Base-by-base conservation (phyloP, 2,329 filamentous ascomycete species). In the Cladosporium sp. region DNA sequence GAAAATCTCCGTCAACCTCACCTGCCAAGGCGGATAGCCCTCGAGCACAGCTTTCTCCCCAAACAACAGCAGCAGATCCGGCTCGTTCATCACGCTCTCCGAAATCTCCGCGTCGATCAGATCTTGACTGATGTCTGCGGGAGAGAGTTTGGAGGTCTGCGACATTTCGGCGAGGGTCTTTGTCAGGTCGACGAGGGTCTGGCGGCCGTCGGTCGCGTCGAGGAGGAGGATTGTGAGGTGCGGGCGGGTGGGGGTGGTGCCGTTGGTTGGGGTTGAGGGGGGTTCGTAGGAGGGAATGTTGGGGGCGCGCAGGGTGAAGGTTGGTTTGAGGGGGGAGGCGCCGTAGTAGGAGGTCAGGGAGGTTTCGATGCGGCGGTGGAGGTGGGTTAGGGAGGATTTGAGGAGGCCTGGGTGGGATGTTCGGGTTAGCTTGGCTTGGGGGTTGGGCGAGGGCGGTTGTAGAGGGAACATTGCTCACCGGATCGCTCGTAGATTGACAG, bases 1-100 rank as follows among this genome's bases (percentile, higher is more conserved):
- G 70, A 92, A 97, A 58, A 99, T 97, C 78, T 99, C 94, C 0
- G 92, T 97, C 69, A 99, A 77, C 42, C 94, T 84, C 61, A 97
- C 83, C 75, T 97, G 94, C 94, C 94, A 99, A 1, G 94, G 94
- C 9, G 94, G 94, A 71, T 97, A 99, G 9, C 94, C 91, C 55
- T 91, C 87, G 44, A 99, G 76, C 70, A 91, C 87, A 55, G 97
- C 85, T 50, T 86, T 84, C 3, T 92, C 90, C 1, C 88, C 86
- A 71, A 99, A 99, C 8, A 96, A 77, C 56, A 99, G 83, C 58
- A 99, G 77, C 13, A 99, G 78, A 71, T 97, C 92, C 2, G 94
- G 94, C 74, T 99, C 93, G 9, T 83, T 81, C 81, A 95, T 94
- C 60, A 96, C 86, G 52, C 82, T 82, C 58, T 86, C 83, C 44